Evolutionary conservation across 495 filamentous ascomycete species (phyloP), one percentile per base, ranked within the genome.

Genomic region (Corynascus novoguineensis): DNA sequence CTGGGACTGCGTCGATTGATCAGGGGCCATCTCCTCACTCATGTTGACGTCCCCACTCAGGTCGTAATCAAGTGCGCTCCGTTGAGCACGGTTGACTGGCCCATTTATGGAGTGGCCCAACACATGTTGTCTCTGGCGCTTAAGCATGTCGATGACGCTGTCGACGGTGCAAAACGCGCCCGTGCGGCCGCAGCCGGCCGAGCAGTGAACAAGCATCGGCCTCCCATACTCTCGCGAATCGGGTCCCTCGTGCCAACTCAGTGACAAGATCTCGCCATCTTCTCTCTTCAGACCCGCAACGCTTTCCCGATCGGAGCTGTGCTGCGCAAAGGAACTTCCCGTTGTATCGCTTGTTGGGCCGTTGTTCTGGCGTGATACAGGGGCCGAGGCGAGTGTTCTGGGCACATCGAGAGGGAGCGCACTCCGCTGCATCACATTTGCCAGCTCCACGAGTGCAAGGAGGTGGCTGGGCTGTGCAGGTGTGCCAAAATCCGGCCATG

Each of bases 111-210:
- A 19, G 14, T n/a, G 44, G 32, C 17, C 15, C 55, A 58, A 4
- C 29, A 48, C 49, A 12, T 57, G 67, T 51, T 74, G 60, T 31
- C 83, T 80, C 65, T 96, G 90, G 31, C 86, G 82, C 73, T 92
- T 93, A 37, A 98, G 70, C 84, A 95, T 93, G 67, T 92, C 89
- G 48, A 97, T 81, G 12, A 97, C 95, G 49, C 85, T 91, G 66
- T 97, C 93, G 27, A 97, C 89, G 0, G 93, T 95, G 69, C 93
- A 98, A 59, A 98, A 98, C 0, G 95, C 89, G 4, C 93, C 93
- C 0, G 93, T 98, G 5, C 93, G 85, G 4, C 93, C 93, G 72
- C 93, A 98, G 0, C 93, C 93, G 2, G 93, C 93, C 54, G 87
- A 92, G 74, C 93, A 98, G 70, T 98, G 93, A 4, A 98, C 95